Conservation (phyloP, 345 rosid genomes). For the Pelargonium nanum region DNA sequence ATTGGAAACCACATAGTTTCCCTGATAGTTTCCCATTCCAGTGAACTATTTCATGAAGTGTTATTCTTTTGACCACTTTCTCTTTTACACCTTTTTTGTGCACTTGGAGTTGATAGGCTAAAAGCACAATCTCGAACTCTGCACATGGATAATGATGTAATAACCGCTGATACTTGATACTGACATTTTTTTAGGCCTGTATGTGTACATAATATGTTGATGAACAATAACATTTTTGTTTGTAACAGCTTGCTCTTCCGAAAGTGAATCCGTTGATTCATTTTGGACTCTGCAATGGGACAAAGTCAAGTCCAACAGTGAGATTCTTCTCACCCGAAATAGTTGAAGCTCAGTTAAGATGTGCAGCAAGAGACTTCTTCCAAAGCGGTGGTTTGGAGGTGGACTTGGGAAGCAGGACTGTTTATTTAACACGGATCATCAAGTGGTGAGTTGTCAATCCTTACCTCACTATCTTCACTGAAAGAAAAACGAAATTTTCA, state of each 20-base stretch:
- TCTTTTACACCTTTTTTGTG: neutral
- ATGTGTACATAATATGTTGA: neutral
- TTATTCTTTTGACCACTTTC: too few relatives aligned
- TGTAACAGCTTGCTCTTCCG: conserved; percentile 37
- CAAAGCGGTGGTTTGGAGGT: conserved; percentile 56
- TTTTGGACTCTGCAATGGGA: conserved; percentile 78
- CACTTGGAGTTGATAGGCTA: too few relatives aligned
- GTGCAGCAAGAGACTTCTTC: conserved; percentile 63
- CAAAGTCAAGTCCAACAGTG: conserved; percentile 67
- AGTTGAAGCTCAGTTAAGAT: conserved; percentile 53
- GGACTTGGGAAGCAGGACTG: conserved; percentile 49
- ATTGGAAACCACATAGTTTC: neutral
- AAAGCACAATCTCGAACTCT: too few relatives aligned
- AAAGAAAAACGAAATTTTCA: neutral
- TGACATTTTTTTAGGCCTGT: neutral
- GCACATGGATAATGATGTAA: neutral
- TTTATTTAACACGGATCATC: conserved; percentile 51
- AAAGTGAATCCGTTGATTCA: conserved; percentile 69
- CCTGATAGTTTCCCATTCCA: neutral
- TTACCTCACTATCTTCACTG: neutral
- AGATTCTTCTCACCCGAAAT: conserved; percentile 68
- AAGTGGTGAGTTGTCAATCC: conserved; percentile 45
- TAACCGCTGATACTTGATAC: neutral
- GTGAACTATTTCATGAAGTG: too few relatives aligned
- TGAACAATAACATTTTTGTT: neutral